Base-by-base conservation (phyloP, 2,329 filamentous ascomycete genomes). In the Trichophyton verrucosum region DNA sequence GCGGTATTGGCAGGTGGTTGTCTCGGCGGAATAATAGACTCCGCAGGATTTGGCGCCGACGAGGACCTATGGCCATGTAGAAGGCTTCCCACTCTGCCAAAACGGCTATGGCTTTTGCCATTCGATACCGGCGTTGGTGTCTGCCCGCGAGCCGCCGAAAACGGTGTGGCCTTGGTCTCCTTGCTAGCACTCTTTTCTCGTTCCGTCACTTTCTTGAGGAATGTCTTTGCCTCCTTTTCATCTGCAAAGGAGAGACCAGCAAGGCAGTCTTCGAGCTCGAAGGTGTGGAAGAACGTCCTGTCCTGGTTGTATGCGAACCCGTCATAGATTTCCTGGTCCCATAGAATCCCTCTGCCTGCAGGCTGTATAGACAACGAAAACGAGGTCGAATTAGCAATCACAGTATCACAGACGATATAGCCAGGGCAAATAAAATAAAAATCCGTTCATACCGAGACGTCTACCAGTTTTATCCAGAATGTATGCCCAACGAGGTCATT, bases 271-370 rank as follows among this genome's bases (percentile, higher is more conserved):
- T 97, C 91, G 61, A 96, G 82, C 77, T 99, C 94, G 72, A 99
- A 99, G 4, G 89, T 91, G 75, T 97, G 91, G 76, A 99, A 99
- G 77, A 96, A 99, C 63, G 89, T 92, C 64, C 94, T 86, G 73
- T 99, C 94, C 71, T 96, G 92, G 76, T 96, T 96, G 79, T 97
- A 99, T 65, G 81, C 80, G 81, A 95, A 97, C 58, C 85, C 86
- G 68, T 99, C 92, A 77, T 95, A 99, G 68, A 99, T 90, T 76
- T 99, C 94, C 77, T 97, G 92, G 70, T 96, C 91, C 90, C 90
- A 96, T 69, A 96, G 87, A 58, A 96, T 91, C 61, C 92, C 91
- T 71, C 87, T 84, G 71, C 85, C 86, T 58, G 86, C 80, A 61
- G 89, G 82, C 86, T 92, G 70, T 53, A 64, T 3, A 22, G 20